Base-by-base conservation (phyloP, 768 basidiomycete species). In the Agrocybe chaxingu region DNA sequence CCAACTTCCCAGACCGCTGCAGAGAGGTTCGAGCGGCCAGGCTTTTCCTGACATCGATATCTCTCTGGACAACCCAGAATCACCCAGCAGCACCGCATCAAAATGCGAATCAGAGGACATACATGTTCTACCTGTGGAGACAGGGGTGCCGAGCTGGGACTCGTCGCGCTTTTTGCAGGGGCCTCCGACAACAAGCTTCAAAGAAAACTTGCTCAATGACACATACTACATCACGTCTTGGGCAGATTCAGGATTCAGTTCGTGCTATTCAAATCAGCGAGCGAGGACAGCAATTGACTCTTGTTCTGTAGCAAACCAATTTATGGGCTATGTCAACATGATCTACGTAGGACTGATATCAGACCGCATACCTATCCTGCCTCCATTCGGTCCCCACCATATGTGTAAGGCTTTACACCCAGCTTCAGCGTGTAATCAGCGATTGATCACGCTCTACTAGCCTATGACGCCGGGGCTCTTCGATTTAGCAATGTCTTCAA, bases 191-290 rank as follows among this genome's bases (percentile, higher is more conserved):
- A 41, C 53, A 40, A 33, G 33, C 7, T 62, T 62, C 45, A 56
- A 54, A 65, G 62, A 62, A 19, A 63, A 63, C 42, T 59, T 65
- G 39, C 70, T 72, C 3, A 69, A 76, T 38, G 77, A 80, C 49
- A 70, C 67, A 1, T 62, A 74, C 52, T 84, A 82, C 57, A 72
- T 84, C 48, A 82, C 81, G 0, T 71, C 78, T 9, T 81, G 78
- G 78, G 65, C 75, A 4, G 74, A 71, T 47, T 79, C 78, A 4
- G 81, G 81, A 16, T 81, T 81, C 70, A 82, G 75, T 75, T 49
- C 52, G 73, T 68, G 24, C 3, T 24, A 24, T 5, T 24, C 5
- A 24, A 24, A 3, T 24, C 3, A 24, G 24, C 5, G 16, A 16
- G 3, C 24, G 24, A 24, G 5, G 5, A 24, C 24, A 24, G 24